Evolutionary conservation across 768 basidiomycete species (phyloP).

Genomic region (Boletus rubropictus): DNA sequence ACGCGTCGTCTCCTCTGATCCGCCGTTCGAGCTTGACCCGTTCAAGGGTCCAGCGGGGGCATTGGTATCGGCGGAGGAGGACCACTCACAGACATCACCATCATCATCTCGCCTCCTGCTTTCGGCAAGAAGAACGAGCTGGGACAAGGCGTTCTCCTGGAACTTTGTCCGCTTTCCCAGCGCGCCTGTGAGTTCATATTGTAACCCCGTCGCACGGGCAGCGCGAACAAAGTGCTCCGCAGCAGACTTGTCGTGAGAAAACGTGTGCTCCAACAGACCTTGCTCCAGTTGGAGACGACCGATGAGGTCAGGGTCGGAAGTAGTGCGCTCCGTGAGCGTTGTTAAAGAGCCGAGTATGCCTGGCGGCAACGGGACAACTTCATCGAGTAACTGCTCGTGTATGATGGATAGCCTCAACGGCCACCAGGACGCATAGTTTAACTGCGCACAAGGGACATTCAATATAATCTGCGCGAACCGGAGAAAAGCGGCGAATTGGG

Average conservation of each 20-base stretch:
- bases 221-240: constrained; percentile 74
- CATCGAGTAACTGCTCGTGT: constrained; percentile 76
- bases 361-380: constrained; percentile 58
- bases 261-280: constrained; percentile 73
- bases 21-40: constrained; percentile 7
- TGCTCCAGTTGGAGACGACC: constrained; percentile 69
- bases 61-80: constrained; percentile 9
- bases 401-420: constrained; percentile 63
- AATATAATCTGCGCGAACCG: constrained; percentile 71
- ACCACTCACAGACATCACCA: constrained; percentile 6
- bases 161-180: constrained; percentile 93
- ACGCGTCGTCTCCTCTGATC: not conserved
- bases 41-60: constrained; percentile 1
- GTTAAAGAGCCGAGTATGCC: constrained; percentile 38
- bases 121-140: constrained; percentile 91
- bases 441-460: constrained; percentile 41
- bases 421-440: constrained; percentile 71
- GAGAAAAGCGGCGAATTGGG: constrained; percentile 61
- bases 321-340: constrained; percentile 36
- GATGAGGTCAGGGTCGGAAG: constrained; percentile 55
- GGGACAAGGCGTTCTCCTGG: constrained; percentile 77
- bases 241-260: constrained; percentile 71
- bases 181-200: constrained; percentile 90
- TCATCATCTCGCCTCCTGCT: constrained; percentile 47
- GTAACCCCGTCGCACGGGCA: constrained; percentile 67